Base-by-base conservation (phyloP, 805 yeast species). In the Yarrowia yakushimensis region DNA sequence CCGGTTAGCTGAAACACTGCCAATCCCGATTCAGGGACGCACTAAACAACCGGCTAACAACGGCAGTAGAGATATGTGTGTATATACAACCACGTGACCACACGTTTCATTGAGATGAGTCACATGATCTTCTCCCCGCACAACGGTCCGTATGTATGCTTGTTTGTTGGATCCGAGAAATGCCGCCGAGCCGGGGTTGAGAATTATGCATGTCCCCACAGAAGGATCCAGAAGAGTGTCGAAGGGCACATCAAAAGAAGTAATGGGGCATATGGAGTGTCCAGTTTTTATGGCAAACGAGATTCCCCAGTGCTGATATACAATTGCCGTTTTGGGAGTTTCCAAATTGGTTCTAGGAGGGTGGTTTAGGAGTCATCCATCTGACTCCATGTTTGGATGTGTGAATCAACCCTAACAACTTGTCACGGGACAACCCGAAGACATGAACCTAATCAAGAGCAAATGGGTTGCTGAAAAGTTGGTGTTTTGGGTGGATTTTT, bases 341-440 rank as follows among this genome's bases (percentile, higher is more conserved):
- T n/a, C n/a, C n/a, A n/a, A n/a, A n/a, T n/a, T n/a, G n/a, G n/a
- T n/a, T n/a, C n/a, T n/a, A n/a, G n/a, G n/a, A n/a, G n/a, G n/a
- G n/a, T n/a, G n/a, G n/a, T n/a, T n/a, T n/a, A n/a, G n/a, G n/a
- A n/a, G 27, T 25, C 27, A 7, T 30, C 31, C 31, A 10, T n/a
- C n/a, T n/a, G 12, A 30, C 5, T 13, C 17, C 36, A 31, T 36
- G 41, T 36, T 36, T 36, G 41, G 13, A 17, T 17, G 20, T n/a
- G 4, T 4, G 34, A n/a, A n/a, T 7, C 22, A 18, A 41, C 45
- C 45, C 45, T 41, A 41, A 41, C 45, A 28, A 10, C 30, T 41
- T 41, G 45, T 41, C 52, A 45, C 52, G 52, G 30, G 52, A 45
- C 36, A 36, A 6, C 52, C 52, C 52, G 52, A 45, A 13, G 52